Base-by-base conservation (phyloP, 139 green algal genomes). In the Medakamo hakoo region DNA sequence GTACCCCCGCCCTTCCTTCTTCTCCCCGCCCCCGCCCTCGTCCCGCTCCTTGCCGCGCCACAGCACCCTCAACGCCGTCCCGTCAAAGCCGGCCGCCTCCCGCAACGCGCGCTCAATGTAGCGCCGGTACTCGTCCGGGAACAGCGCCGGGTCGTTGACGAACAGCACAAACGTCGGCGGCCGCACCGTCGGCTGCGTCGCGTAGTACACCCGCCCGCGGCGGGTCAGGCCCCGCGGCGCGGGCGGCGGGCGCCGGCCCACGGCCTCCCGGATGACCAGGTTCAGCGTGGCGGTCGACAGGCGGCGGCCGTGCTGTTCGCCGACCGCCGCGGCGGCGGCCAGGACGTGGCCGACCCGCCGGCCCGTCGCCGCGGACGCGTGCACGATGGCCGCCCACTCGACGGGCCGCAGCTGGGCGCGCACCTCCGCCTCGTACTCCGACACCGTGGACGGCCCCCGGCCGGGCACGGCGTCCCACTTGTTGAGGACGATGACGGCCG, bases 151-250 rank as follows among this genome's bases (percentile, higher is more conserved):
- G 66, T 97, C 86, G 63, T 98, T 98, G 24, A 90, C 82, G 67
- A 98, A 98, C 57, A 98, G 82, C 30, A 98, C 89, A 73, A 98
- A 98, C 2, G 88, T 93, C 31, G 92, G 92, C 2, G 92, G 92
- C 40, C 62, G 19, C 60, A 49, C 4, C 59, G 61, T 24, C 30
- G 72, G 75, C 77, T 91, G 84, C 2, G 90, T 98, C 32, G 78
- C 90, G 58, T 98, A 98, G 70, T 96, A 98, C 27, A 98, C 80
- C 25, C 78, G 62, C 19, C 87, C 82, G 26, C 69, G 65, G 69
- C 86, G 82, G 23, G 71, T 64, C 24, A 61, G 73, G 63, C 74
- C 66, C 3, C 66, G 64, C 60, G 76, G 71, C 14, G 66, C 75
- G 29, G 87, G 86, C 22, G 86, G 86, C 22, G 73, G 62, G 61